Conservation (phyloP, 1,284 basidiomycete species). For the Sanghuangporus weigelae region DNA sequence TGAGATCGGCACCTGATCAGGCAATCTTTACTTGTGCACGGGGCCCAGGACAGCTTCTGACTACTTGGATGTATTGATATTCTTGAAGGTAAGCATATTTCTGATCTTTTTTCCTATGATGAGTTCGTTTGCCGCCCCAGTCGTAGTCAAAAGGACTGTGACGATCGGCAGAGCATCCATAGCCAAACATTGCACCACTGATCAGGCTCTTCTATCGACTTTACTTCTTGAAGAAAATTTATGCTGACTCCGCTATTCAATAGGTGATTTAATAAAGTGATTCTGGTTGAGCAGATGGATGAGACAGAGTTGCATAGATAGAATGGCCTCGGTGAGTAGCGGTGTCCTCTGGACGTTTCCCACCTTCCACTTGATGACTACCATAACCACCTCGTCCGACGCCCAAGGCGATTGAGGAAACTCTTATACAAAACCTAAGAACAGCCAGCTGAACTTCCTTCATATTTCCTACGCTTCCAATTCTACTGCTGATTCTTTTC, state of each 20-base stretch:
- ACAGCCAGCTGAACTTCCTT: conserved; percentile 22
- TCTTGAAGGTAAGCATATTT: background rate
- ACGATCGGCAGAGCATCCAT: conserved; percentile 21
- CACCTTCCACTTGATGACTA: conserved; percentile 19
- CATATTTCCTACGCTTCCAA: background rate
- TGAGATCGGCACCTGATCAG: background rate
- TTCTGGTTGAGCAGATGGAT: background rate
- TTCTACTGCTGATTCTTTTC: background rate
- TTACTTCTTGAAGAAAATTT: background rate
- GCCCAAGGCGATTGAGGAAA: conserved; percentile 18
- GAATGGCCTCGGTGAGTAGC: background rate
- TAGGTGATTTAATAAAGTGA: background rate
- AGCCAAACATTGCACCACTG: conserved; percentile 25
- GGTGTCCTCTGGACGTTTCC: background rate
- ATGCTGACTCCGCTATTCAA: background rate
- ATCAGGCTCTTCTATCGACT: conserved; percentile 2
- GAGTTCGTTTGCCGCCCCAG: conserved; percentile 24
- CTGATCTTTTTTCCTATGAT: conserved; percentile 11
- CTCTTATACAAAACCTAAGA: conserved; percentile 20
- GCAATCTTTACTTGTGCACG: background rate
- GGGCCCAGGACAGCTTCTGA: background rate
- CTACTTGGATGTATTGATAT: background rate
- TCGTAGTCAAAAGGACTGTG: conserved; percentile 22
- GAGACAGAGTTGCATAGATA: background rate
- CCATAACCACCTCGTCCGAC: conserved; percentile 18